phyloP scores from a whole-genome alignment of 2,329 filamentous ascomycete species.

The Fusarium napiforme region DNA sequence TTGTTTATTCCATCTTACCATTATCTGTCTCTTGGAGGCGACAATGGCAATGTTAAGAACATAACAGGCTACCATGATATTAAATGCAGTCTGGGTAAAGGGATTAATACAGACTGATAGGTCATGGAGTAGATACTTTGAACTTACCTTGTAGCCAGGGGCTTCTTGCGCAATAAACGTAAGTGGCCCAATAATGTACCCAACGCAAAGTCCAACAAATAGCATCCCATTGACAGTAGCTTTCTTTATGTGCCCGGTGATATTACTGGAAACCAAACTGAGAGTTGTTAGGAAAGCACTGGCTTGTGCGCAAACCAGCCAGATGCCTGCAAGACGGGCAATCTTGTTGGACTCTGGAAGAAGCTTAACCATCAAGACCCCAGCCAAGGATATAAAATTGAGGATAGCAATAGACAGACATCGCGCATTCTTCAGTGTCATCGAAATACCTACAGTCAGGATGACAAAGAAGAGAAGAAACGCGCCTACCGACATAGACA shows the following conservation, averaged over 20 bases:
- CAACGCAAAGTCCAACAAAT: not conserved
- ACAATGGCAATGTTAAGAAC: not conserved
- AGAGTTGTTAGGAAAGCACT: not conserved
- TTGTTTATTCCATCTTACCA: not conserved
- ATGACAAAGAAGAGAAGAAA: not conserved
- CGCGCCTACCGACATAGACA: not conserved
- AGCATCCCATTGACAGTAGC: not conserved
- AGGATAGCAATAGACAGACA: not conserved
- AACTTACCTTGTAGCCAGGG: not conserved
- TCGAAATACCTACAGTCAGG: not conserved
- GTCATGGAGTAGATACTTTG: not conserved
- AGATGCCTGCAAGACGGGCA: not conserved
- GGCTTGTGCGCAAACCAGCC: not conserved
- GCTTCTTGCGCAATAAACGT: not conserved
- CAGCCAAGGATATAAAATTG: not conserved
- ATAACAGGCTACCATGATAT: not conserved
- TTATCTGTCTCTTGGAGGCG: not conserved
- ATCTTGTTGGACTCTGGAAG: not conserved
- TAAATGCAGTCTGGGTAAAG: not conserved
- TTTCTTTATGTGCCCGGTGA: not conserved
- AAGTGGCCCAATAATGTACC: not conserved
- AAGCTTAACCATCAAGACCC: not conserved
- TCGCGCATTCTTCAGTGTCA: not conserved
- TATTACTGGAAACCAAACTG: not conserved
- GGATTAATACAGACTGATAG: not conserved